Evolutionary conservation across 129 eudicot genomes (phyloP), one percentile per base, ranked within the genome.

Genomic region (Artemisia argyi): DNA sequence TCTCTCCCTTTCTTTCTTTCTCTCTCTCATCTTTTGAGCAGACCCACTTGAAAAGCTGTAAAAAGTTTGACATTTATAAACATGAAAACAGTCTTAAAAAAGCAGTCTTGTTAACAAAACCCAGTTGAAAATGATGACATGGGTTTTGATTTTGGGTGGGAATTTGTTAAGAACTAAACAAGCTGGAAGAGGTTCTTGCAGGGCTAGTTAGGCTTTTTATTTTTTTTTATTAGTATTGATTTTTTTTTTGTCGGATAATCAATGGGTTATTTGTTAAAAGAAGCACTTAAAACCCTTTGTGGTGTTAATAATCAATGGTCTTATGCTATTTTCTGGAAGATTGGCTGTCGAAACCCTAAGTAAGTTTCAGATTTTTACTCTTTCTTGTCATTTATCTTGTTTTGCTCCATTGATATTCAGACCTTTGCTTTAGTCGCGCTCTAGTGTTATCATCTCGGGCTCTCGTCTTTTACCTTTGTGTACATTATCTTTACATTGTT

Each of bases 321-420:
- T 79, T 94, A 94, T 85, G 98, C 97, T 74, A 89, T 93, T 84
- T 93, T 94, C 78, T 94, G 98, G 98, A 94, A 90, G 87, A 71
- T 94, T 66, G 98, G 97, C 72, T 84, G 85, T 74, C 97, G 90
- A 84, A 90, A 94, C 77, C 96, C 97, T 63, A 90, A 83, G 98
- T 94, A 71, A 81, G 91, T 82, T 69, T 39, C 46, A 30, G 35
- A 30, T 30, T 42, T 5, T 42, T 5, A 17, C 46, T 50, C 17
- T 63, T 69, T 11, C 26, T 24, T 24, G 26, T 24, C 2, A 24
- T 24, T 24, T 0, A 30, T 30, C 5, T 30, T 30, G 35, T 30
- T 30, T 30, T 30, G 35, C 6, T 30, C 35, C 35, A 30, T 30
- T 5, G 35, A 30, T 3, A 30, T 30, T 30, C n/a, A n/a, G 35